A percentile compares a stretch with the other conserved stretches of the same genome.
Evolutionary conservation across 352 stramenopile genomes (phyloP).

Genomic region (Elongisporangium undulatum): DNA sequence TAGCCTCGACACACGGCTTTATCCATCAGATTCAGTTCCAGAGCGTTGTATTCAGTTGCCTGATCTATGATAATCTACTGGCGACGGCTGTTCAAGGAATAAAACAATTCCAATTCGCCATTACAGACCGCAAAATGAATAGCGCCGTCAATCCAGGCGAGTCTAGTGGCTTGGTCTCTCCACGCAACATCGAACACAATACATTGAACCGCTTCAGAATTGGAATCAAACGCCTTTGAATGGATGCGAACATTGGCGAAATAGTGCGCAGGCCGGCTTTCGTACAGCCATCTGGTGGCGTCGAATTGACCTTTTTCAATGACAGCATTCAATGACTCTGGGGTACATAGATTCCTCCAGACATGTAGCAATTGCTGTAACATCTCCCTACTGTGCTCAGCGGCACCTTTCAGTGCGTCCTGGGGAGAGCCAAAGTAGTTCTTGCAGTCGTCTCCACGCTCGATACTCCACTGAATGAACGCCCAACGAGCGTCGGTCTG

Average conservation of each 20-base stretch:
- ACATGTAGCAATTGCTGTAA: no score
- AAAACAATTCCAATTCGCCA: neutral
- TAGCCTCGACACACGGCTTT: neutral
- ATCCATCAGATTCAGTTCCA: neutral
- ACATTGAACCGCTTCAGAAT: neutral
- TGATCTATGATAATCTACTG: neutral
- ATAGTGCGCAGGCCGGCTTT: neutral
- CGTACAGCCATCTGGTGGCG: neutral
- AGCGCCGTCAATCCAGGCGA: neutral
- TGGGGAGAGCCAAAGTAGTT: no score
- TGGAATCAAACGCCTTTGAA: neutral
- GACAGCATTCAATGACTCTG: neutral
- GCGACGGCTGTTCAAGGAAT: neutral
- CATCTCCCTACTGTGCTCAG: no score
- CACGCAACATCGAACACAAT: neutral
- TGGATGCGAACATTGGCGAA: neutral
- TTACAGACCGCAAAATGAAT: neutral
- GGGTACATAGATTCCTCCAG: no score
- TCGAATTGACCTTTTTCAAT: neutral
- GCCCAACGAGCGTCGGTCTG: no score
- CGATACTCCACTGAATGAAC: no score
- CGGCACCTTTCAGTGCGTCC: no score
- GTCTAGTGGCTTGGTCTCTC: neutral
- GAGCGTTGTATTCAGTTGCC: neutral
- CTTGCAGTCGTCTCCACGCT: no score